Conservation (phyloP, 2,329 filamentous ascomycete genomes). For the Apiospora saccharicola region DNA sequence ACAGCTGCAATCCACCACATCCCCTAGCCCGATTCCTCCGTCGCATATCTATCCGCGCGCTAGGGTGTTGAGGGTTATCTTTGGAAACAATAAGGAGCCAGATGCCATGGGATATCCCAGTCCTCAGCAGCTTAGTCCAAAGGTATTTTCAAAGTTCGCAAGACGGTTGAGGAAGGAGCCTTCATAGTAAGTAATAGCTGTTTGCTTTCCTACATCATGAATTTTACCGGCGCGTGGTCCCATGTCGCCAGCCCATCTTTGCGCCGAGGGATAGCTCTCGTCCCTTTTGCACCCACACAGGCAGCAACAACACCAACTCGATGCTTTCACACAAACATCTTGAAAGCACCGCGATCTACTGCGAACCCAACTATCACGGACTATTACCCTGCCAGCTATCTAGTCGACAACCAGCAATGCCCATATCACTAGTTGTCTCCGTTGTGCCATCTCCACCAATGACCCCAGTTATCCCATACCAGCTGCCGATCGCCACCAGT, state of each 20-base stretch:
- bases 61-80: constrained; percentile 9
- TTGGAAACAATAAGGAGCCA: constrained; percentile 11
- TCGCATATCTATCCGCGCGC: constrained; percentile 14
- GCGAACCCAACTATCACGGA: not conserved
- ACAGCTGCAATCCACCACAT: constrained; percentile 1
- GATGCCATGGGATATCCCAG: constrained; percentile 22
- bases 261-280: constrained; percentile 1
- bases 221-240: not conserved
- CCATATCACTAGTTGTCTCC: not conserved
- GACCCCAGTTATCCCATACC: constrained; percentile 5
- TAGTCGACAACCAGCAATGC: not conserved
- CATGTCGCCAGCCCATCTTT: not conserved
- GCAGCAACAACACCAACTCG: not conserved
- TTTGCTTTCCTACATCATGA: not conserved
- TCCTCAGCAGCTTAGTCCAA: constrained; percentile 16
- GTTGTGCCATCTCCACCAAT: constrained; percentile 1
- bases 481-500: not conserved
- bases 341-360: not conserved
- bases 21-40: not conserved
- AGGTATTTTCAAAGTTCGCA: constrained; percentile 11
- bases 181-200: constrained; percentile 9
- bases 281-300: not conserved
- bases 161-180: not conserved
- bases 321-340: not conserved
- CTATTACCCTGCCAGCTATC: not conserved